Conservation (phyloP, 257 asterid species). For the Prunella vulgaris region DNA sequence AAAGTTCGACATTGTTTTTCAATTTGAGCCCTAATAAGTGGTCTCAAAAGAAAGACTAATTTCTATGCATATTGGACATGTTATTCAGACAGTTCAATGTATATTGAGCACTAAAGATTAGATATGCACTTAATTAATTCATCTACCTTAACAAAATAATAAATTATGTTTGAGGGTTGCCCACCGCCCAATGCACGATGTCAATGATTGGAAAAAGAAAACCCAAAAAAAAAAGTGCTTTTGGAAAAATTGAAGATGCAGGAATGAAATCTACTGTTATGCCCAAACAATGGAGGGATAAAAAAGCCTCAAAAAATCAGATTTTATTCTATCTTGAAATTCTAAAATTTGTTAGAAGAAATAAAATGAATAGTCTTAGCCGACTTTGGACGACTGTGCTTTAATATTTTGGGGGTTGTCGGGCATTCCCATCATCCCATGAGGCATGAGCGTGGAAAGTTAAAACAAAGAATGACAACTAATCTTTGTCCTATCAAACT, state of each 20-base stretch:
- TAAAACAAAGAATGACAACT: constrained; percentile 27
- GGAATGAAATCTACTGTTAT: constrained; percentile 29
- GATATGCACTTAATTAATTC: too few relatives aligned
- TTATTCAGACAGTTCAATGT: too few relatives aligned
- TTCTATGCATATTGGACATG: too few relatives aligned
- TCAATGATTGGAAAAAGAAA: background rate
- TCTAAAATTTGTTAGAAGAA: background rate
- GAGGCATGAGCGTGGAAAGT: background rate
- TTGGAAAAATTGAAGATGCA: background rate
- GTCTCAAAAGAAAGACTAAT: too few relatives aligned
- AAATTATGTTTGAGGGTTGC: too few relatives aligned
- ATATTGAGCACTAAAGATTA: too few relatives aligned
- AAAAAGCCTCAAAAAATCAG: constrained; percentile 26
- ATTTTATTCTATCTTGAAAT: constrained; percentile 41
- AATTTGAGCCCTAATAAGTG: too few relatives aligned
- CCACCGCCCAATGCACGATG: constrained; percentile 49
- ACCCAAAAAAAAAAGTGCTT: background rate
- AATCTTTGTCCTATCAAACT: constrained; percentile 37
- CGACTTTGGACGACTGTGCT: constrained; percentile 49
- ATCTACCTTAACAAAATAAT: background rate
- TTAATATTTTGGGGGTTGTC: background rate
- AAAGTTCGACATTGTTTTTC: too few relatives aligned
- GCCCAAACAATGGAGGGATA: constrained; percentile 12
- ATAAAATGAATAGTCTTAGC: constrained; percentile 3
- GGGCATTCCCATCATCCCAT: background rate